phyloP scores from a whole-genome alignment of 257 asterid species.

The Euphrasia confusa region DNA sequence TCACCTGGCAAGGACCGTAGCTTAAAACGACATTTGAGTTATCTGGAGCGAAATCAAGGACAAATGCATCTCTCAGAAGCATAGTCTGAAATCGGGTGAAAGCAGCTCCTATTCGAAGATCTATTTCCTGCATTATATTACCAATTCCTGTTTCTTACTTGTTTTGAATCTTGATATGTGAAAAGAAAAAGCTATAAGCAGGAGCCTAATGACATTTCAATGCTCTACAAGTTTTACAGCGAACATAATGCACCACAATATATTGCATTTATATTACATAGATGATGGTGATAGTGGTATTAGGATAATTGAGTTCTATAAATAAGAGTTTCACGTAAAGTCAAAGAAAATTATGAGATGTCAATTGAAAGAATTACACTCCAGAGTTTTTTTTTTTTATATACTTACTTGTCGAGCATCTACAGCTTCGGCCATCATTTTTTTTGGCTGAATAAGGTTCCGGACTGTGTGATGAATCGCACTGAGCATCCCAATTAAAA shows the following conservation, averaged over 20 bases:
- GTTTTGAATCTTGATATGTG: conserved; percentile 20
- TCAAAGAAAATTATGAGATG: conserved; percentile 16
- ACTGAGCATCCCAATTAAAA: conserved; percentile 44
- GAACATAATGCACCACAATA: conserved; percentile 8
- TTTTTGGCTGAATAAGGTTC: conserved; percentile 75
- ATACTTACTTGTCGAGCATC: conserved; percentile 91
- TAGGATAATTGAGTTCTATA: conserved; percentile 17
- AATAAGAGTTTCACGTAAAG: conserved; percentile 15
- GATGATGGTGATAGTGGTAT: neutral
- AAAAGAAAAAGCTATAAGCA: conserved; percentile 15
- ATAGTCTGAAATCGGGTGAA: conserved; percentile 97
- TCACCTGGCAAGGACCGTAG: conserved; percentile 99
- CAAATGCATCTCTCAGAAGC: conserved; percentile 83
- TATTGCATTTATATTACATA: neutral
- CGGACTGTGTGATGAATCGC: conserved; percentile 72
- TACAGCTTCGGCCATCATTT: conserved; percentile 83
- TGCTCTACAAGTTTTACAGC: conserved; percentile 19
- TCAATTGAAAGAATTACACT: conserved; percentile 15
- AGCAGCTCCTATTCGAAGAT: conserved; percentile 96
- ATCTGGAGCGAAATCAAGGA: conserved; percentile 60
- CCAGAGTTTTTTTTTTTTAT: neutral
- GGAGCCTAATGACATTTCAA: conserved; percentile 11
- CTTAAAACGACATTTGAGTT: conserved; percentile 72
- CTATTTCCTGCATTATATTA: conserved; percentile 73
- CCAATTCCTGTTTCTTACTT: conserved; percentile 14